Evolutionary conservation across 306 rosid species (phyloP).

Genomic region (Ormosia semicastrata): DNA sequence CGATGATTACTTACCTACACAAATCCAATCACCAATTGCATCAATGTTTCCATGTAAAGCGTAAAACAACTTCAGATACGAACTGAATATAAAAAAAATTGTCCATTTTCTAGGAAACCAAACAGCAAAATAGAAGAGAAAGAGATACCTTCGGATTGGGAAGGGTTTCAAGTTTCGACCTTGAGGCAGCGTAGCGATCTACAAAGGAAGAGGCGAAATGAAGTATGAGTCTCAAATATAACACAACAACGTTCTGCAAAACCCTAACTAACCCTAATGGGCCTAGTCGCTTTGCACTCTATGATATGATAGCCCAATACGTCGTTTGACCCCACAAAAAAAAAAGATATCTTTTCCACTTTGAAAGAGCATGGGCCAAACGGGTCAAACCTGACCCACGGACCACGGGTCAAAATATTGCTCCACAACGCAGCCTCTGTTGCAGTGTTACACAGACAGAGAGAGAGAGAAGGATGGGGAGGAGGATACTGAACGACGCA

Average conservation of each 20-base stretch:
- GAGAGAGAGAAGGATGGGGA: constrained; percentile 56
- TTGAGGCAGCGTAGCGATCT: not conserved
- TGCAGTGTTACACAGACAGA: no score
- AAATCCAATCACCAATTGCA: not conserved
- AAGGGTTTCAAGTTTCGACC: not conserved
- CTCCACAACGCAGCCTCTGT: no score
- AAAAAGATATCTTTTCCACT: no score
- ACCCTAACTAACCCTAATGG: not conserved
- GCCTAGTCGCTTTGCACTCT: not conserved
- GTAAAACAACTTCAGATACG: no score
- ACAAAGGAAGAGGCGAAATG: not conserved
- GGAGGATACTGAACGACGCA: constrained; percentile 80
- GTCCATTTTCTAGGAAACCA: no score
- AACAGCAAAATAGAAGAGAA: not conserved
- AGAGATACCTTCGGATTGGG: not conserved
- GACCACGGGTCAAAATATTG: no score
- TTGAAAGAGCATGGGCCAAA: no score
- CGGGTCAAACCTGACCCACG: no score
- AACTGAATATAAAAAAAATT: no score
- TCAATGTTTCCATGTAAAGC: not conserved
- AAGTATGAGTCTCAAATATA: not conserved
- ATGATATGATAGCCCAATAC: no score
- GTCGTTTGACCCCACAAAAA: no score
- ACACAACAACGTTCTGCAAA: not conserved
- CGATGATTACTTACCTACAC: constrained; percentile 38